Percentiles rank a stretch among this genome's conserved stretches.
These are phyloP conservation scores for Lactarius tabidus DNA, from an alignment of 768 basidiomycete species.

Conservation along the genomic window DNA sequence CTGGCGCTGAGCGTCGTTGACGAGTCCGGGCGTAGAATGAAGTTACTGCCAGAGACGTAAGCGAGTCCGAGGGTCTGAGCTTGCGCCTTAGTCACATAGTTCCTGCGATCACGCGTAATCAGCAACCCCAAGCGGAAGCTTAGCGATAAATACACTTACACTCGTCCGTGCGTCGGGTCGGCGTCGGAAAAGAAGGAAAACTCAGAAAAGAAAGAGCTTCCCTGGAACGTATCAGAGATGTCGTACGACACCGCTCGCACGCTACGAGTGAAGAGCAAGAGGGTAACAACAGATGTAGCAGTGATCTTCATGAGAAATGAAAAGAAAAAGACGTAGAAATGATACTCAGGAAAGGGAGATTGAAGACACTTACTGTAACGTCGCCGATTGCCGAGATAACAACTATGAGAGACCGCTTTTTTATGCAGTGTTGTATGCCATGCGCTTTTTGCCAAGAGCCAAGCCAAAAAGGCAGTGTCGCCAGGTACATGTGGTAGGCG, in stretches of 20 bases:
- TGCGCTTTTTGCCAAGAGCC: neutral
- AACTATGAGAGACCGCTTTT: neutral
- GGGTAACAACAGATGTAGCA: neutral
- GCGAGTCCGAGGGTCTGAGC: constrained; percentile 55
- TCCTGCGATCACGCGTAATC: constrained; percentile 27
- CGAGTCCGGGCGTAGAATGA: constrained; percentile 54
- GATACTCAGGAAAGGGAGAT: neutral
- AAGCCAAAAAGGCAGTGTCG: neutral
- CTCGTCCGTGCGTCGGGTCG: constrained; percentile 65
- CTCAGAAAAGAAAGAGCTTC: constrained; percentile 45
- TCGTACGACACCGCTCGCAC: constrained; percentile 45
- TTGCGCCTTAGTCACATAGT: constrained; percentile 44
- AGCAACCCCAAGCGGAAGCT: neutral
- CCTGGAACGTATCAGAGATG: constrained; percentile 42
- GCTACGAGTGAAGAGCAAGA: constrained; percentile 32
- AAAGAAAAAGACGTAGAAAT: neutral
- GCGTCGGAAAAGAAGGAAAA: constrained; percentile 48
- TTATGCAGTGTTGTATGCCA: neutral
- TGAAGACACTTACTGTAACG: neutral
- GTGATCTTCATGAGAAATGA: neutral
- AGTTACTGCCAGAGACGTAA: constrained; percentile 47
- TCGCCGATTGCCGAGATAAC: neutral
- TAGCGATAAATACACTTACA: constrained; percentile 39
- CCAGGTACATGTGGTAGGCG: neutral
- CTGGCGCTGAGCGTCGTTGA: constrained; percentile 43